phyloP scores from a whole-genome alignment of 2,329 filamentous ascomycete genomes.

The Paecilomyces formosus region DNA sequence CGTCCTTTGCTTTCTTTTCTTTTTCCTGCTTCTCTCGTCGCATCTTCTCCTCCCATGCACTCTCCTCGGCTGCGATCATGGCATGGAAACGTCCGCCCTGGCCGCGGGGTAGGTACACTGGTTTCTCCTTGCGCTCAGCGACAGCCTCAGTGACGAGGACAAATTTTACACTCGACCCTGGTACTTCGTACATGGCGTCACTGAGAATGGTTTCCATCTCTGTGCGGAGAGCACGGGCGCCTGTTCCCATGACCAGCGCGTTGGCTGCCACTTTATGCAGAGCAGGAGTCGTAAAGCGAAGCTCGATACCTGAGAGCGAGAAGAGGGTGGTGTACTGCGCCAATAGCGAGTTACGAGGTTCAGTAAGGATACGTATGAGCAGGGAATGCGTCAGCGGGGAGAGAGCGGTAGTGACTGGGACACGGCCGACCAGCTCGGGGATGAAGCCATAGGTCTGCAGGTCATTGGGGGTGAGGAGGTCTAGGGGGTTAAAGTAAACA shows the following conservation, averaged over 20 bases:
- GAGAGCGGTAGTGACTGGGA: conserved; percentile 83
- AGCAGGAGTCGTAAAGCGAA: conserved; percentile 76
- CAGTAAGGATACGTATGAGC: conserved; percentile 81
- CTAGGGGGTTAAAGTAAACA: conserved; percentile 52
- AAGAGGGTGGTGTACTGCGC: conserved; percentile 87
- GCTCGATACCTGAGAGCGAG: conserved; percentile 64
- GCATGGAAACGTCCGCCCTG: conserved; percentile 45
- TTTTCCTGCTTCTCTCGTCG: conserved; percentile 24
- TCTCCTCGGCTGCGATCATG: conserved; percentile 44
- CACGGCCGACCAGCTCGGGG: conserved; percentile 88
- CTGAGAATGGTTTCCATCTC: conserved; percentile 72
- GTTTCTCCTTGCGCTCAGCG: conserved; percentile 53
- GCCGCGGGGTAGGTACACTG: conserved; percentile 45
- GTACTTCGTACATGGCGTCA: conserved; percentile 75
- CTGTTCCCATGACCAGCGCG: conserved; percentile 62
- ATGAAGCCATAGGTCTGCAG: conserved; percentile 85
- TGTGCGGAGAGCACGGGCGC: conserved; percentile 70
- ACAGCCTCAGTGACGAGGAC: conserved; percentile 66
- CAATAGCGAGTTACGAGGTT: conserved; percentile 81
- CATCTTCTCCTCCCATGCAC: conserved; percentile 40
- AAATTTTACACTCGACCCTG: conserved; percentile 58
- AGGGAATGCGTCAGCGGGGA: conserved; percentile 61
- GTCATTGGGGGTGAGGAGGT: conserved; percentile 67
- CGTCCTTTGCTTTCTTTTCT: conserved; percentile 15
- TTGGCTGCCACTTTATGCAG: conserved; percentile 75